Base-by-base conservation (phyloP, 805 yeast species). In the Saccharomycopsis synnaedendra region DNA sequence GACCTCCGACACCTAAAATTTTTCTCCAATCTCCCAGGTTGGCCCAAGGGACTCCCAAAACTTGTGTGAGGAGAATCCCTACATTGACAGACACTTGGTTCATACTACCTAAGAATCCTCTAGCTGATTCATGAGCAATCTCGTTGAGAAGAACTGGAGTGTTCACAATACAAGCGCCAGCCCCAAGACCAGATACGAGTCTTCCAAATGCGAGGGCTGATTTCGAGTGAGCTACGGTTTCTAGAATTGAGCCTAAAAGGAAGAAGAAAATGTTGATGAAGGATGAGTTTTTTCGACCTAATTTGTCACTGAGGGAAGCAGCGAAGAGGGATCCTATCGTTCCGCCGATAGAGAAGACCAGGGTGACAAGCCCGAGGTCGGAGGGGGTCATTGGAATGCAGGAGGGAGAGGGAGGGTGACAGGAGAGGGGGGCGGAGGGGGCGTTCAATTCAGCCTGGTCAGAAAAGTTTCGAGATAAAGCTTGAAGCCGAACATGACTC, bases 71-170 rank as follows among this genome's bases (percentile, higher is more conserved):
- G 37, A 90, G 66, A 42, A 93, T 93, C 0, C 98, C 98, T 27
- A 82, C 55, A 57, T 89, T 93, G 49, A 88, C 81, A 31, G 84
- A 78, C 2, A 87, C 82, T 65, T 93, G 98, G 53, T 84, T 85
- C 85, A 86, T 80, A 11, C 95, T 75, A 0, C 98, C 98, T 48
- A 93, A 69, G 10, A 80, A 64, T 0, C 97, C 97, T 43, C 82
- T 75, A 52, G 74, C 64, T 3, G 68, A 68, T 1, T 70, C 62
- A 0, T 97, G 96, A 5, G 93, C 69, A 7, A 88, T 72, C 63
- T 88, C 95, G 59, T 80, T 82, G 56, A 93, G 77, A 55, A 78
- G 80, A 51, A 93, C 63, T 0, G 97, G 95, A 0, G 88, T 82
- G 11, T 85, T 78, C 3, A 93, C 97, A 49, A 93, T 74, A 1